Evolutionary conservation across 1,284 basidiomycete species (phyloP).

Genomic region (Moniliella sp.): DNA sequence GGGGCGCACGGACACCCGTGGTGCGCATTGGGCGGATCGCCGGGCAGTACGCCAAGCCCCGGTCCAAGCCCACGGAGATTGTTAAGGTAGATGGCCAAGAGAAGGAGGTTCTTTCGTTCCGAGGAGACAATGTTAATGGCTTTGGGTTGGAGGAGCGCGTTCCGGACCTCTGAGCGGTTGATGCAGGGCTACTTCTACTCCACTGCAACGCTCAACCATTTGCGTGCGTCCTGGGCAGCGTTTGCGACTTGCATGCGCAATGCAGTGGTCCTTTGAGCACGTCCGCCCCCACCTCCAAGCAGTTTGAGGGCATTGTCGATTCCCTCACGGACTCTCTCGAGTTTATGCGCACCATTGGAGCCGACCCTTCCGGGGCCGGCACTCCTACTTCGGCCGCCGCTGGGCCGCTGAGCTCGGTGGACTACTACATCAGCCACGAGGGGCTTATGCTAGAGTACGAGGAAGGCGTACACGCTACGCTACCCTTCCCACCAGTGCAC

Average conservation of each 20-base stretch:
- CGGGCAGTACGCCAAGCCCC: conserved; percentile 75
- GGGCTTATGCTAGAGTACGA: conserved; percentile 83
- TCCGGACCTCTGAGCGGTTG: conserved; percentile 68
- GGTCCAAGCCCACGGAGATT: conserved; percentile 64
- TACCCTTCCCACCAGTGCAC: too few species aligned
- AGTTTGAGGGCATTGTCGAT: conserved; percentile 66
- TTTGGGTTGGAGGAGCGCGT: conserved; percentile 48
- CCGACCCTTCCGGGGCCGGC: conserved; percentile 18
- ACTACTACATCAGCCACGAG: conserved; percentile 86
- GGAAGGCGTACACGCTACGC: too few species aligned
- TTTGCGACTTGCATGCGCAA: conserved; percentile 62
- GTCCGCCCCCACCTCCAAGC: conserved; percentile 58
- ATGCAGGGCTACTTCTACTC: conserved; percentile 82
- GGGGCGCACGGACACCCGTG: conserved; percentile 47
- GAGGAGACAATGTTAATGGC: conserved; percentile 94
- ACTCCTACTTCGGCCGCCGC: too few species aligned
- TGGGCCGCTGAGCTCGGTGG: conserved; percentile 75
- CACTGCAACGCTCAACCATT: conserved; percentile 71
- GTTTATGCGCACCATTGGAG: conserved; percentile 71
- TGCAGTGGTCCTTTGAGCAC: conserved; percentile 74
- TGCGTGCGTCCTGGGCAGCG: conserved; percentile 68
- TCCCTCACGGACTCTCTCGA: conserved; percentile 72
- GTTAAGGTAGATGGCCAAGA: conserved; percentile 21
- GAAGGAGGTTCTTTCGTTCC: conserved; percentile 45
- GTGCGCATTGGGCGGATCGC: conserved; percentile 25